Percentiles rank a stretch among this genome's conserved stretches.
Evolutionary conservation across 805 yeast species (phyloP).

Genomic region (Metschnikowia proteae): DNA sequence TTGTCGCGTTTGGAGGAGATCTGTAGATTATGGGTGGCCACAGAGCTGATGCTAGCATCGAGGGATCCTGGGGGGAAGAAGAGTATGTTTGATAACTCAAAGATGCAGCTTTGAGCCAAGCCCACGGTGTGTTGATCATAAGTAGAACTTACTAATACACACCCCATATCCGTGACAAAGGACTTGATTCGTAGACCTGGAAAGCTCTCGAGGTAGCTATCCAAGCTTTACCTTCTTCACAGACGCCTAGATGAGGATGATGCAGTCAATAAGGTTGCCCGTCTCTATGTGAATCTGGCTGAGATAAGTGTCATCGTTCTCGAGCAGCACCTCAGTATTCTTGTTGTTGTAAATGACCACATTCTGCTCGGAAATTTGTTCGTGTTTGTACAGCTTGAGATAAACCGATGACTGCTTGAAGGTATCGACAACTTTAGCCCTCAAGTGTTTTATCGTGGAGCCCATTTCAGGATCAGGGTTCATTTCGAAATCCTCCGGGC

Average conservation of each 20-base stretch:
- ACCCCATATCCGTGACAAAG: too few species aligned
- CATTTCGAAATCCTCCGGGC: conserved; percentile 71
- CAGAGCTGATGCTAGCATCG: conserved; percentile 46
- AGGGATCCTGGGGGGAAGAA: background rate
- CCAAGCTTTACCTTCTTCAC: background rate
- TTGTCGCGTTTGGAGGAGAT: conserved; percentile 50
- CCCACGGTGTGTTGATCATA: background rate
- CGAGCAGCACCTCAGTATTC: conserved; percentile 21
- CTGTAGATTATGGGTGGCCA: conserved; percentile 60
- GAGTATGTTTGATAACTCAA: background rate
- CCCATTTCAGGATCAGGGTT: conserved; percentile 64
- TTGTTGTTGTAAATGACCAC: conserved; percentile 32
- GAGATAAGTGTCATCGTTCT: conserved; percentile 28
- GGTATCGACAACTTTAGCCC: conserved; percentile 52
- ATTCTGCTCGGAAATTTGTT: conserved; percentile 11
- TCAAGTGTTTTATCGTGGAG: conserved; percentile 59
- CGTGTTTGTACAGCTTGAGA: conserved; percentile 13
- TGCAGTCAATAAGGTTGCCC: conserved; percentile 36
- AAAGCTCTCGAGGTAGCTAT: too few species aligned
- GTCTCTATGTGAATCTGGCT: conserved; percentile 40
- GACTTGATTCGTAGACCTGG: too few species aligned
- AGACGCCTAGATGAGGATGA: conserved; percentile 8
- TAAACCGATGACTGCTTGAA: conserved; percentile 42
- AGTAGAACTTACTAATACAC: too few species aligned
- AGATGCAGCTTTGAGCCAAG: background rate